Conservation (phyloP, 768 basidiomycete species). For the Lentinula sp. region DNA sequence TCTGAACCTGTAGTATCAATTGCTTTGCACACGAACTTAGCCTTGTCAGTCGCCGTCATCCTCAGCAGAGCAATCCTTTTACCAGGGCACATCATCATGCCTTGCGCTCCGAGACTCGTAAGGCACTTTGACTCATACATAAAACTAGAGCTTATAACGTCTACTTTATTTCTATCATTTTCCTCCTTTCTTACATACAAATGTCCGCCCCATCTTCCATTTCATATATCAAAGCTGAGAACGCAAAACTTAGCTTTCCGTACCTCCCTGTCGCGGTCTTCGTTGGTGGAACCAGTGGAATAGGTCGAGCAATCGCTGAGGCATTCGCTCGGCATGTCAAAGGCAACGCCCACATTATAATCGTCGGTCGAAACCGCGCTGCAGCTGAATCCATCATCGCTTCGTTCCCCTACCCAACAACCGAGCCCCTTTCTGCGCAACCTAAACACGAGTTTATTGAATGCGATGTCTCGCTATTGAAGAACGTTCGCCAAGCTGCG, state of each 20-base stretch:
- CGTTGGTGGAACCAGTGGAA: constrained; percentile 13
- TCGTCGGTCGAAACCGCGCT: constrained; percentile 24
- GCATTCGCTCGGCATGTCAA: constrained; percentile 26
- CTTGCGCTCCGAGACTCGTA: too few relatives aligned
- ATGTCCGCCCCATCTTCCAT: neutral
- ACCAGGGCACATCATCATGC: too few relatives aligned
- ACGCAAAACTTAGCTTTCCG: constrained; percentile 6
- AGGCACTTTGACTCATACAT: too few relatives aligned
- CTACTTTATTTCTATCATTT: too few relatives aligned
- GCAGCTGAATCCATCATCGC: constrained; percentile 26
- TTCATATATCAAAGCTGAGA: constrained; percentile 9
- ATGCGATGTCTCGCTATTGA: constrained; percentile 25
- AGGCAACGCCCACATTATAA: constrained; percentile 28
- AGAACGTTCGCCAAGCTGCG: constrained; percentile 20
- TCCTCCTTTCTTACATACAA: neutral
- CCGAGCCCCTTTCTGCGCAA: neutral
- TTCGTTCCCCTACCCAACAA: constrained; percentile 16
- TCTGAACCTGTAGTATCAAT: too few relatives aligned
- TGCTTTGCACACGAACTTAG: too few relatives aligned
- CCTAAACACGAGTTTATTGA: constrained; percentile 24
- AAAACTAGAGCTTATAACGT: too few relatives aligned
- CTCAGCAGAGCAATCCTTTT: too few relatives aligned
- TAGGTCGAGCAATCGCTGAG: constrained; percentile 24
- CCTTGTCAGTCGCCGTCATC: too few relatives aligned
- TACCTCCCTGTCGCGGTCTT: constrained; percentile 10